Evolutionary conservation across 2,329 filamentous ascomycete species (phyloP).

Genomic region (Fusarium mundagurra): DNA sequence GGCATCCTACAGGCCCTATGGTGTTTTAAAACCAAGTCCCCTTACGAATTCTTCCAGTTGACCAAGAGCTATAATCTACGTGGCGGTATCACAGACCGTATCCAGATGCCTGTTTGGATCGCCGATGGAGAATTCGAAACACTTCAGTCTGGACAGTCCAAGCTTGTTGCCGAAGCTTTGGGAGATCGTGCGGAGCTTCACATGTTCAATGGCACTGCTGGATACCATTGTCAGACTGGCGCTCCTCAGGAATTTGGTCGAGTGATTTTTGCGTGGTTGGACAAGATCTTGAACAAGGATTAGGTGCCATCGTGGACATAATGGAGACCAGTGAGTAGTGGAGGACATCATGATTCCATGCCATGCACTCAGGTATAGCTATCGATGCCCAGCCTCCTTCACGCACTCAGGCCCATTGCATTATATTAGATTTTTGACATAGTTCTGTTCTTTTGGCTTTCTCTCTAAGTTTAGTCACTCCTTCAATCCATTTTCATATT

Average conservation of each 20-base stretch:
- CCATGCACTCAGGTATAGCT: no score
- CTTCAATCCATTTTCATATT: neutral
- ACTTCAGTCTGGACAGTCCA: slow-evolving; percentile 18
- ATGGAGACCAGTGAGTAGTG: neutral
- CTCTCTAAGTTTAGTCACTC: neutral
- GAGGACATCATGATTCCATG: neutral
- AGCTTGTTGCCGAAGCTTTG: neutral
- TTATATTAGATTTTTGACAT: no score
- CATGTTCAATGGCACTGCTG: slow-evolving; percentile 15
- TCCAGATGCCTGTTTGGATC: slow-evolving; percentile 40
- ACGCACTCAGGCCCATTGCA: no score
- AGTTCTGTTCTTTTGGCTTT: neutral
- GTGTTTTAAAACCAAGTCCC: slow-evolving; percentile 45
- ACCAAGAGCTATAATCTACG: slow-evolving; percentile 26
- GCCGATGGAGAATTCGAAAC: slow-evolving; percentile 33
- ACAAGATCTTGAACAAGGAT: neutral
- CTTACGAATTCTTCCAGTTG: slow-evolving; percentile 41
- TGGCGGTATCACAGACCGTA: slow-evolving; percentile 7
- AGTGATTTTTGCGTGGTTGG: slow-evolving; percentile 17
- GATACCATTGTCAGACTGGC: slow-evolving; percentile 20
- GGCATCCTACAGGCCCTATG: slow-evolving; percentile 47
- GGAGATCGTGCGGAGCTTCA: slow-evolving; percentile 8
- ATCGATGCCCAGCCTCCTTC: neutral
- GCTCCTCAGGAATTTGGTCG: slow-evolving; percentile 1
- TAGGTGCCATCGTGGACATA: neutral